These are phyloP conservation scores for Suhomyces bokatorum DNA, from an alignment of 1,139 yeast species.

Conservation along the genomic window DNA sequence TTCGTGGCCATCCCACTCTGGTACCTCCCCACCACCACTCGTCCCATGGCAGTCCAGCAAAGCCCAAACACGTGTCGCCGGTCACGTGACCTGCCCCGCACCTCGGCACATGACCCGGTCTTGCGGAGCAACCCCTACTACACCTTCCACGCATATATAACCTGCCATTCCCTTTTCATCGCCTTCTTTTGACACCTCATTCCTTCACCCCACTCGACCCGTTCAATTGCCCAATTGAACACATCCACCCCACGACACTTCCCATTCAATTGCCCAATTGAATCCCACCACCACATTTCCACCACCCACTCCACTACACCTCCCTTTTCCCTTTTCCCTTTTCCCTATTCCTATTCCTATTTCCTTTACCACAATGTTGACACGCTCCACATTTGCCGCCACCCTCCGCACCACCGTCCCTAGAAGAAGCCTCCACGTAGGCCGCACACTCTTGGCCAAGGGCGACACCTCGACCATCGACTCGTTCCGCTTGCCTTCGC, in stretches of 20 bases:
- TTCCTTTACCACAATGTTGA: conserved; percentile 3
- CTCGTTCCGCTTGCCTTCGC: conserved; percentile 47
- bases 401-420: conserved; percentile 3
- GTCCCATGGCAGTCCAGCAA: too few species aligned
- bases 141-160: background rate
- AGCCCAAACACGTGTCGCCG: too few species aligned
- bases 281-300: background rate
- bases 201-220: background rate
- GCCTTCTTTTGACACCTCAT: background rate
- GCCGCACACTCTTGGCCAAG: conserved; percentile 27
- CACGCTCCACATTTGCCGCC: background rate
- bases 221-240: background rate
- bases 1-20: too few species aligned
- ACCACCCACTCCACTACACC: too few species aligned
- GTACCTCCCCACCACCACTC: too few species aligned
- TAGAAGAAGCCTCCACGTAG: background rate
- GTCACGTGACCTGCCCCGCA: conserved; percentile 5
- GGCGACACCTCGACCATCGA: conserved; percentile 50
- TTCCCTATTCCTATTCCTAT: background rate
- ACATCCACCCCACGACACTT: background rate
- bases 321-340: background rate
- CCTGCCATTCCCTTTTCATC: background rate
- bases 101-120: conserved; percentile 11
- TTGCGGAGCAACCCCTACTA: conserved; percentile 10
- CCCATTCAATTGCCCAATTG: background rate